phyloP scores from a whole-genome alignment of 305 asterid species.

The Ruellia speciosa region DNA sequence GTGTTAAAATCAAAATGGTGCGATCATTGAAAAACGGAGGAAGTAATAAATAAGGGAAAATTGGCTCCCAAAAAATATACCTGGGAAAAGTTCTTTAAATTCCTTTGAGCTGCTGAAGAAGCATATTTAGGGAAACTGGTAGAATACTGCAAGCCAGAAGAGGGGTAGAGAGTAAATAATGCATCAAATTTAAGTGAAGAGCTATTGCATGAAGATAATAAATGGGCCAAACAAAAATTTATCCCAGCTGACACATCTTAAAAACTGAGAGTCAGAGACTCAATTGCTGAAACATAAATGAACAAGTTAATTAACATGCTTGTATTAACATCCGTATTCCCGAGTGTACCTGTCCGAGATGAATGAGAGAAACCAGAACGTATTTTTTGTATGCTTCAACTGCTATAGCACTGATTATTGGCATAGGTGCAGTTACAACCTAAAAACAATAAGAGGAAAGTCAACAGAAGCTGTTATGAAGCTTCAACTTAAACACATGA shows the following conservation, averaged over 20 bases:
- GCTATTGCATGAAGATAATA: background rate
- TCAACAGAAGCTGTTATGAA: constrained; percentile 1
- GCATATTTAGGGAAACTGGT: constrained; percentile 77
- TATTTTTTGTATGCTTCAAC: constrained; percentile 96
- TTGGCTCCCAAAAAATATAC: constrained; percentile 29
- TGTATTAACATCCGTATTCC: constrained; percentile 12
- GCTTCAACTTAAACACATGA: constrained; percentile 3
- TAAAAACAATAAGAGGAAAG: constrained; percentile 26
- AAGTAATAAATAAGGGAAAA: too few species aligned
- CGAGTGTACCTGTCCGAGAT: constrained; percentile 71
- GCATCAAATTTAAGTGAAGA: constrained; percentile 1
- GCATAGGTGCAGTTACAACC: constrained; percentile 98
- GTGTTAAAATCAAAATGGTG: too few species aligned
- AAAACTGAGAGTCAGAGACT: constrained; percentile 3
- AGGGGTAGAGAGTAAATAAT: too few species aligned
- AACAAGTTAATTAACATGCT: background rate
- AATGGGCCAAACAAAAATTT: background rate
- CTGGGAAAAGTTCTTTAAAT: constrained; percentile 67
- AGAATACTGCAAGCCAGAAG: constrained; percentile 49
- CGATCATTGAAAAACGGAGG: too few species aligned
- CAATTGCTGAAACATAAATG: constrained; percentile 2
- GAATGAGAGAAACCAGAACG: constrained; percentile 83
- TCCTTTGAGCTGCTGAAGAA: constrained; percentile 87
- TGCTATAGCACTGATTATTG: constrained; percentile 66
- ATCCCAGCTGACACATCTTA: constrained; percentile 6